These are phyloP conservation scores for Rosa rugosa DNA, from an alignment of 306 rosid genomes.

Conservation along the genomic window DNA sequence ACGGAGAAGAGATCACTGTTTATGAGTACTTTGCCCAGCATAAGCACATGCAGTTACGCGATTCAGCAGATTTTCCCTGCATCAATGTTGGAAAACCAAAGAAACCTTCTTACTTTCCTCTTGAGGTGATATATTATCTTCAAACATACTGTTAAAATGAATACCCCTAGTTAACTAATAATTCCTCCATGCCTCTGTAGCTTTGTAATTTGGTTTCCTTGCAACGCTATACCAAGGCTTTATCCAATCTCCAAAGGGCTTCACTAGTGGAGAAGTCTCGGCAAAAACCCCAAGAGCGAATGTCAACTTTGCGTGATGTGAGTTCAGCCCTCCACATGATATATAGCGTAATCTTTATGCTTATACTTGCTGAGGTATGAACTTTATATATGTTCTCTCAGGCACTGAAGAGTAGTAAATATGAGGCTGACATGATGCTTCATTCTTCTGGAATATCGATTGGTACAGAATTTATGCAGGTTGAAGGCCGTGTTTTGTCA, in stretches of 20 bases:
- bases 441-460: slow-evolving; percentile 37
- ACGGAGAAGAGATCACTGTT: too few relatives aligned
- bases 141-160: too few relatives aligned
- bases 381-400: slow-evolving; percentile 24
- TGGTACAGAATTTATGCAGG: slow-evolving; percentile 16
- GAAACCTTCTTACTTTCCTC: slow-evolving; percentile 38
- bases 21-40: too few relatives aligned
- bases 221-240: slow-evolving; percentile 51
- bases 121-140: slow-evolving; percentile 24
- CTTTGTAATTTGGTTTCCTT: slow-evolving; percentile 38
- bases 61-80: slow-evolving; percentile 20
- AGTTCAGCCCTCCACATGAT: not conserved
- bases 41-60: too few relatives aligned
- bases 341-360: not conserved
- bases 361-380: not conserved
- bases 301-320: slow-evolving; percentile 30
- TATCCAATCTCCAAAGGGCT: slow-evolving; percentile 47
- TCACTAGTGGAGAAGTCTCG: slow-evolving; percentile 41
- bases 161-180: too few relatives aligned
- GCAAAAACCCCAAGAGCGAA: slow-evolving; percentile 40
- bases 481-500: slow-evolving; percentile 42
- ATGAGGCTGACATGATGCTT: slow-evolving; percentile 42
- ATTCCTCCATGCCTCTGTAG: slow-evolving; percentile 1
- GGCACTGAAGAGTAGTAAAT: slow-evolving; percentile 36
- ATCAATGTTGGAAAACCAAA: slow-evolving; percentile 52